Percentiles rank a stretch among this genome's conserved stretches.
Conservation (phyloP, 257 asterid genomes). For the Capsicum pubescens region DNA sequence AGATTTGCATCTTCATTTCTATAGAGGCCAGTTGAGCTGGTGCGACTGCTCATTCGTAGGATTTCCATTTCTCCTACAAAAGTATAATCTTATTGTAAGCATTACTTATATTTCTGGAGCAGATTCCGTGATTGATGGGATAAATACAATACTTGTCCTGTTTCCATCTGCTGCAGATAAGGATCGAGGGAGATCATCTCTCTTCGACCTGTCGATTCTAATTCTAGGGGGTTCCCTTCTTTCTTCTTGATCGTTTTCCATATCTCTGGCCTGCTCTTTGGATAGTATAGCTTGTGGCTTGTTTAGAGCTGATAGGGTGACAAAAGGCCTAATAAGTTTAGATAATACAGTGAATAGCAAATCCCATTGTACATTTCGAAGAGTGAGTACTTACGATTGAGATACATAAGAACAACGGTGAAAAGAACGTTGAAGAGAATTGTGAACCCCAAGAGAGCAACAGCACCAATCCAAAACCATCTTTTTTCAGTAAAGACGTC, state of each 20-base stretch:
- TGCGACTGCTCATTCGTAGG: constrained; percentile 62
- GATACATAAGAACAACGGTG: constrained; percentile 60
- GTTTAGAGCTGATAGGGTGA: constrained; percentile 60
- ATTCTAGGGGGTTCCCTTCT: constrained; percentile 54
- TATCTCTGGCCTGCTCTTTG: constrained; percentile 75
- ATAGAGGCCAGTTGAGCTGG: constrained; percentile 32
- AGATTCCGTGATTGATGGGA: neutral
- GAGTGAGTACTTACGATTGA: constrained; percentile 52
- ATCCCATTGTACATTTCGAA: neutral
- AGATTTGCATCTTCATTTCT: constrained; percentile 34
- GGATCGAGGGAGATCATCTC: constrained; percentile 49
- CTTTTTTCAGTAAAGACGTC: constrained; percentile 49
- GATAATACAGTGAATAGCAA: neutral
- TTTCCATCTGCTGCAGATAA: constrained; percentile 59
- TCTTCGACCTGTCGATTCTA: constrained; percentile 51
- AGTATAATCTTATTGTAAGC: constrained; percentile 23
- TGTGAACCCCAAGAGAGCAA: constrained; percentile 55
- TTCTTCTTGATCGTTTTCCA: constrained; percentile 56
- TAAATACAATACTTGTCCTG: constrained; percentile 53
- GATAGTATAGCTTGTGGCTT: constrained; percentile 88
- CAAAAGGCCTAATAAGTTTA: neutral
- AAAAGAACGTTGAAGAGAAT: constrained; percentile 58
- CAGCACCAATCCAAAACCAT: constrained; percentile 76
- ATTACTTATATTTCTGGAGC: neutral
- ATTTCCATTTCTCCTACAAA: constrained; percentile 67